Percentiles rank a stretch among this genome's conserved stretches.
Conservation (phyloP, 345 rosid genomes). For the Citrus maxima region DNA sequence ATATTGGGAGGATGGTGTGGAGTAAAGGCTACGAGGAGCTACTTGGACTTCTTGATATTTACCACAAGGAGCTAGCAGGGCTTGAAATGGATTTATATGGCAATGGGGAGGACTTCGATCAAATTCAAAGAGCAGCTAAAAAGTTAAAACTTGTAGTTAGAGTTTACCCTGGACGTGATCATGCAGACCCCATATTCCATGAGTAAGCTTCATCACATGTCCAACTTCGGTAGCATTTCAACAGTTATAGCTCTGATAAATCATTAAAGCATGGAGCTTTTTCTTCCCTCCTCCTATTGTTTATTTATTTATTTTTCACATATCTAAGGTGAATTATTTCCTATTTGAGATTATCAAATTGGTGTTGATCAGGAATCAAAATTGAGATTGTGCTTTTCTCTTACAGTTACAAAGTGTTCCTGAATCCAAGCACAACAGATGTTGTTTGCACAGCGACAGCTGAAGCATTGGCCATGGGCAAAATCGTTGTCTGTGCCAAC, state of each 20-base stretch:
- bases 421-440: conserved; percentile 97
- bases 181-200: conserved; percentile 81
- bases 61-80: conserved; percentile 67
- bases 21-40: conserved; percentile 94
- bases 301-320: too few relatives aligned
- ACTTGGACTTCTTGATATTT: conserved; percentile 58
- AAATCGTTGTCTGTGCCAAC: conserved; percentile 61
- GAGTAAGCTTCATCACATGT: conserved; percentile 51
- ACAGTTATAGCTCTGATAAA: not conserved
- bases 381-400: not conserved
- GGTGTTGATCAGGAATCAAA: not conserved
- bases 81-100: conserved; percentile 85
- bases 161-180: conserved; percentile 84
- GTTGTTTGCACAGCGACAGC: conserved; percentile 97
- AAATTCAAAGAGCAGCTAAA: conserved; percentile 59
- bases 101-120: conserved; percentile 81
- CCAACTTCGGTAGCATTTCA: not conserved
- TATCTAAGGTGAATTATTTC: not conserved
- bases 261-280: not conserved
- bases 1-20: conserved; percentile 98
- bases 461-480: conserved; percentile 98
- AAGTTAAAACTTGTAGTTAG: conserved; percentile 55
- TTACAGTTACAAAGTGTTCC: conserved; percentile 82
- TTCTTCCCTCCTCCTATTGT: too few relatives aligned
- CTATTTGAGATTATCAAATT: not conserved